Evolutionary conservation across 2,329 filamentous ascomycete species (phyloP).

Genomic region (Botrytis medusae): DNA sequence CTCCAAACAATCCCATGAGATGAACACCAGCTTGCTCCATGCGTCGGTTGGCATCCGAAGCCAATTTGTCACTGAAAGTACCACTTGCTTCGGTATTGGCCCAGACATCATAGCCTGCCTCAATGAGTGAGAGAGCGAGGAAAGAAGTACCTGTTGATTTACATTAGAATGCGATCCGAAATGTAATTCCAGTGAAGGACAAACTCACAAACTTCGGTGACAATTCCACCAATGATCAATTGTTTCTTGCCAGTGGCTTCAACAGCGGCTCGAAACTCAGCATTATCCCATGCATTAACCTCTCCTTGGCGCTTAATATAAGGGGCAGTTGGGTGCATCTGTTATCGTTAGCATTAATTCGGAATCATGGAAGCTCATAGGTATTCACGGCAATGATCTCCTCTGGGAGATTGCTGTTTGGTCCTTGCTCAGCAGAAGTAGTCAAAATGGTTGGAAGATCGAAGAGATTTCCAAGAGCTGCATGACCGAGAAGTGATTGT

Average conservation of each 20-base stretch:
- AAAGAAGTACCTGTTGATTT: conserved; percentile 59
- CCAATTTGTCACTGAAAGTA: conserved; percentile 60
- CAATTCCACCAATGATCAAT: conserved; percentile 70
- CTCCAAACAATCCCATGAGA: conserved; percentile 37
- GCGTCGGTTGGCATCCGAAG: conserved; percentile 63
- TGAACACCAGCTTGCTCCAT: conserved; percentile 69
- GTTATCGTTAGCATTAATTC: background rate
- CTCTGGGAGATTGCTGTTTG: conserved; percentile 69
- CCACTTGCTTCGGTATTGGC: conserved; percentile 71
- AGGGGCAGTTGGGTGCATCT: conserved; percentile 63
- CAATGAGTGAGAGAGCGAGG: conserved; percentile 68
- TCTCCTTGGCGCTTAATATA: conserved; percentile 68
- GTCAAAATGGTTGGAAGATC: conserved; percentile 68
- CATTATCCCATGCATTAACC: conserved; percentile 76
- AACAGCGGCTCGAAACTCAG: conserved; percentile 65
- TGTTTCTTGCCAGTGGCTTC: conserved; percentile 65
- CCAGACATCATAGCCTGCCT: conserved; percentile 71
- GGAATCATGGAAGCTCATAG: background rate
- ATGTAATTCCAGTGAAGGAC: background rate
- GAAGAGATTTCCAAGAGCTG: conserved; percentile 65
- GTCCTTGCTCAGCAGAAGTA: conserved; percentile 64
- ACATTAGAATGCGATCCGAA: background rate
- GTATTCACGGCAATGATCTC: conserved; percentile 56
- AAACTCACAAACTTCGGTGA: conserved; percentile 67
- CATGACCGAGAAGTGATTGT: conserved; percentile 67